Conservation (phyloP, 306 rosid genomes). For the Cicer pinnatifidum region DNA sequence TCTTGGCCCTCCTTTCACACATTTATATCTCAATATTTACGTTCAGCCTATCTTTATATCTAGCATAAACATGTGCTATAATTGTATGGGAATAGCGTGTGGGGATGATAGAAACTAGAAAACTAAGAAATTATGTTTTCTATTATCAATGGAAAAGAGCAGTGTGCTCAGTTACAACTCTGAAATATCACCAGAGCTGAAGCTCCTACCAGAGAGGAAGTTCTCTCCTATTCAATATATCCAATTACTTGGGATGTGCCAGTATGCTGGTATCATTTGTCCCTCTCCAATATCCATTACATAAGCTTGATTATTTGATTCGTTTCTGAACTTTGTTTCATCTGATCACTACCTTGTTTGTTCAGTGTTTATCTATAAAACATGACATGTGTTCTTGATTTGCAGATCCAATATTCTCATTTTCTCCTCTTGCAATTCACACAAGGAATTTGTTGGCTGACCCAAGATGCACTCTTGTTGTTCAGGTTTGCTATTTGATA, state of each 20-base stretch:
- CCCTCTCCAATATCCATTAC: slow-evolving; percentile 17
- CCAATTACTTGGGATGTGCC: background rate
- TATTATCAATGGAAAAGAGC: no score
- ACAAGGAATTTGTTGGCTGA: slow-evolving; percentile 90
- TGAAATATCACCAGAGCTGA: no score
- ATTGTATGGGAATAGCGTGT: background rate
- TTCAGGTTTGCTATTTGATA: slow-evolving; percentile 73
- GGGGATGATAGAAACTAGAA: background rate
- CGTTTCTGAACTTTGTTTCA: slow-evolving; percentile 22
- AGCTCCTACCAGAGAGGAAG: no score
- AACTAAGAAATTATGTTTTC: no score
- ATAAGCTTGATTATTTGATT: slow-evolving; percentile 16
- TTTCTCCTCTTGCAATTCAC: slow-evolving; percentile 97
- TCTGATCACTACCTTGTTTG: slow-evolving; percentile 24
- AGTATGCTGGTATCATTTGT: background rate
- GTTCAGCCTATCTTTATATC: background rate
- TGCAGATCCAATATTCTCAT: slow-evolving; percentile 94
- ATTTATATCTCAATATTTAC: background rate
- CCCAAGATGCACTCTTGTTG: slow-evolving; percentile 97
- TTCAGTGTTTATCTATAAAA: slow-evolving; percentile 24
- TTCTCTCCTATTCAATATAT: no score
- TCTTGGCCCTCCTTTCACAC: slow-evolving; percentile 1
- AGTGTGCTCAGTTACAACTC: no score
- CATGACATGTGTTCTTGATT: slow-evolving; percentile 32
- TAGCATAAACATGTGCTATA: background rate